Conservation (phyloP, 306 rosid genomes). For the Rosa persica region DNA sequence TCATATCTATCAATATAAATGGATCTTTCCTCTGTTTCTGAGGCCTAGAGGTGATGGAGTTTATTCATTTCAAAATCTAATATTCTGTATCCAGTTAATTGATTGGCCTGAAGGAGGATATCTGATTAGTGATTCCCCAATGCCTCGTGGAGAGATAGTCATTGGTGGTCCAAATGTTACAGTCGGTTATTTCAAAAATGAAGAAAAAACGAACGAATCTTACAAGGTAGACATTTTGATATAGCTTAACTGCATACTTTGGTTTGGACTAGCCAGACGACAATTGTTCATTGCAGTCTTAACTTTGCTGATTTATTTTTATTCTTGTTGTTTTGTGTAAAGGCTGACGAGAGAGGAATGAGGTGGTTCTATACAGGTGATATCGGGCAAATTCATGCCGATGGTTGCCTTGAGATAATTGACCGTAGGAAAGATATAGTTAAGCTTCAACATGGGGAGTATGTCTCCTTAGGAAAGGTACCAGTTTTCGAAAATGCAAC, state of each 20-base stretch:
- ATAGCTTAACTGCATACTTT: neutral
- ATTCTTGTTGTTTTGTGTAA: slow-evolving; percentile 11
- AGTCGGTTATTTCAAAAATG: slow-evolving; percentile 92
- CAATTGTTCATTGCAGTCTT: slow-evolving; percentile 12
- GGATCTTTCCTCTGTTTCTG: neutral
- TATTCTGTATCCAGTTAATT: slow-evolving; percentile 58
- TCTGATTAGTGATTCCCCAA: slow-evolving; percentile 57
- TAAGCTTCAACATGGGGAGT: slow-evolving; percentile 97
- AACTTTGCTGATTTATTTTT: neutral
- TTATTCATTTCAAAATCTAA: slow-evolving; percentile 16
- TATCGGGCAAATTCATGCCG: slow-evolving; percentile 74
- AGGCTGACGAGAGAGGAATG: slow-evolving; percentile 86
- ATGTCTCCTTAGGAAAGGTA: slow-evolving; percentile 97
- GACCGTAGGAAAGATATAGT: slow-evolving; percentile 97
- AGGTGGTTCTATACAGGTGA: slow-evolving; percentile 99
- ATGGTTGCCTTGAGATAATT: slow-evolving; percentile 95
- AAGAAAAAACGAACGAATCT: slow-evolving; percentile 80
- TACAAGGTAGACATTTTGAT: slow-evolving; percentile 62
- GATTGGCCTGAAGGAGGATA: slow-evolving; percentile 98
- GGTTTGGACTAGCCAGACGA: slow-evolving; percentile 8
- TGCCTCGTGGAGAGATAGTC: slow-evolving; percentile 95
- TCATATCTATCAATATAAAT: neutral
- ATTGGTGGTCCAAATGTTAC: slow-evolving; percentile 94
- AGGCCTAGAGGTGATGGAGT: neutral
- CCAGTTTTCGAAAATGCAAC: slow-evolving; percentile 15